Evolutionary conservation across 176 grass and related monocot genomes (phyloP).

Genomic region (Phoenix roebelenii): DNA sequence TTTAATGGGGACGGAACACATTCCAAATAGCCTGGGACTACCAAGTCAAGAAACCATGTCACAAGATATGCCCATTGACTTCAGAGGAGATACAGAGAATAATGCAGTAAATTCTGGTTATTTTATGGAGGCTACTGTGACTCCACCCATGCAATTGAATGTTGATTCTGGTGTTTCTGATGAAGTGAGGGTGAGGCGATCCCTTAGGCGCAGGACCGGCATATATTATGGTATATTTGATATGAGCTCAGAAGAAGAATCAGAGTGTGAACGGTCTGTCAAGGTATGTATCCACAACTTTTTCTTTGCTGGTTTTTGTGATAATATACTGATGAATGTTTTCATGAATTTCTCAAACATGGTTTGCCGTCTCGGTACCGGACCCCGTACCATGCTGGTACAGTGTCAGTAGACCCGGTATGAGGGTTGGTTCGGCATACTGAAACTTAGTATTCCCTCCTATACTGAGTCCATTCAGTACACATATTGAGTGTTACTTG

Average conservation of each 20-base stretch:
- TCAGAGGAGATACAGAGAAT: not conserved
- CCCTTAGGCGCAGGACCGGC: not conserved
- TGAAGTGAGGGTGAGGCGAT: slow-evolving; percentile 4
- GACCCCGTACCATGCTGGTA: too few relatives aligned
- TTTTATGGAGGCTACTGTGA: not conserved
- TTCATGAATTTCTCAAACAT: too few relatives aligned
- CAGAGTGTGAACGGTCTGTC: not conserved
- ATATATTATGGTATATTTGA: slow-evolving; percentile 8
- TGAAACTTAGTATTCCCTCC: too few relatives aligned
- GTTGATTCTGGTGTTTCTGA: not conserved
- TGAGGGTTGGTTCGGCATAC: too few relatives aligned
- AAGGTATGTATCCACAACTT: not conserved
- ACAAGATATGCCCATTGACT: not conserved
- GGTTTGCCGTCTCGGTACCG: too few relatives aligned
- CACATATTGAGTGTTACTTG: too few relatives aligned
- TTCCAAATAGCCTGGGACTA: not conserved
- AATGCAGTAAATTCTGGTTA: not conserved
- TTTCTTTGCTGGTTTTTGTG: not conserved
- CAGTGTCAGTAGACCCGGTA: too few relatives aligned
- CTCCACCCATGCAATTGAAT: not conserved
- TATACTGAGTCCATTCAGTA: too few relatives aligned
- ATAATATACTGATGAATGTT: too few relatives aligned
- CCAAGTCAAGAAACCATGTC: not conserved
- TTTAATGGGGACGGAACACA: not conserved
- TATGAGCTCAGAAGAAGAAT: slow-evolving; percentile 5